Evolutionary conservation across 208 protist species (phyloP).

Genomic region (Crithidia acanthocephali): DNA sequence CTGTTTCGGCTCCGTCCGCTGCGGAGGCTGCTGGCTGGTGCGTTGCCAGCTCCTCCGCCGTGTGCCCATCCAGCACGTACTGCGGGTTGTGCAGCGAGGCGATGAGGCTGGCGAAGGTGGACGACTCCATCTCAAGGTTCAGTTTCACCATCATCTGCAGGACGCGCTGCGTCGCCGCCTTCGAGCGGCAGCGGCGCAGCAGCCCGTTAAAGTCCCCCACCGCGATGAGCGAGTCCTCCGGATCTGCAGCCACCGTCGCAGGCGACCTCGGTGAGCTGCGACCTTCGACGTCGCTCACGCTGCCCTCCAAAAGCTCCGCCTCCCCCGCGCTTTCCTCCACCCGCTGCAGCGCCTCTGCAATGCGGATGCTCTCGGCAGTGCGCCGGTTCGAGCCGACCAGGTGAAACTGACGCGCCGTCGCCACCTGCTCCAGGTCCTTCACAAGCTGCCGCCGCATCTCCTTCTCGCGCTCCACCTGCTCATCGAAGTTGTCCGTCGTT

Average conservation of each 20-base stretch:
- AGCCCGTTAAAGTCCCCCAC: conserved; percentile 85
- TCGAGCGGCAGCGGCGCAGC: conserved; percentile 50
- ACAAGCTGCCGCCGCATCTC: conserved; percentile 49
- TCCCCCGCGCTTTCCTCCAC: conserved; percentile 3
- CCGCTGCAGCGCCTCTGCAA: conserved; percentile 44
- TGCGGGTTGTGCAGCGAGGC: conserved; percentile 68
- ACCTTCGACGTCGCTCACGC: not conserved
- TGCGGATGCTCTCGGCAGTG: conserved; percentile 39
- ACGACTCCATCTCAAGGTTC: conserved; percentile 33
- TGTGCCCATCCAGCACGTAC: conserved; percentile 53
- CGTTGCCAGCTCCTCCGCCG: conserved; percentile 26
- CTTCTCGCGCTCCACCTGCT: conserved; percentile 32
- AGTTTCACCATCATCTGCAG: conserved; percentile 76
- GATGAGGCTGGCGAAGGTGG: conserved; percentile 68
- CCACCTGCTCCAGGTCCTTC: conserved; percentile 55
- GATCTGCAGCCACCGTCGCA: not conserved
- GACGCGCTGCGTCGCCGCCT: conserved; percentile 45
- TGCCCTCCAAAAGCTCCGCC: not conserved
- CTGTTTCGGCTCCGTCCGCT: not conserved
- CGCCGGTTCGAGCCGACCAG: conserved; percentile 43
- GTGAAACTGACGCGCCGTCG: conserved; percentile 32
- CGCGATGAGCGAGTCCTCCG: conserved; percentile 18
- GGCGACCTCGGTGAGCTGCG: not conserved
- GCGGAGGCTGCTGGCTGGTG: conserved; percentile 10
- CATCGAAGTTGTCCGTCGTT: not conserved